These are phyloP conservation scores for Fusarium pseudograminearum DNA, from an alignment of 2,329 filamentous ascomycete genomes.

Conservation along the genomic window DNA sequence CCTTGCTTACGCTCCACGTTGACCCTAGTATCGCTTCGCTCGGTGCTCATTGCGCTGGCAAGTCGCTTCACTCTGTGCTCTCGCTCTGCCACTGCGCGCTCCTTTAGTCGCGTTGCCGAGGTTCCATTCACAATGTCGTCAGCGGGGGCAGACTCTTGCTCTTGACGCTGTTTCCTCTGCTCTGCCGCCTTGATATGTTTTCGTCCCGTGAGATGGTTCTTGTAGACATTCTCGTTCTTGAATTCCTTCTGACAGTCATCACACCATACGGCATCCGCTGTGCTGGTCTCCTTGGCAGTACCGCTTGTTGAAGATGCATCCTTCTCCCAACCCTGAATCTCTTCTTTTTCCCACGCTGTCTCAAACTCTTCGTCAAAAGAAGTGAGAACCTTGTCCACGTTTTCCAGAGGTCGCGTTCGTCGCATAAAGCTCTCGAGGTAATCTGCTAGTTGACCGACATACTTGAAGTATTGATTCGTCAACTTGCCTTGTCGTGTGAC, in stretches of 20 bases:
- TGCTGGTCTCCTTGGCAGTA: slow-evolving; percentile 49
- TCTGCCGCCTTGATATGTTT: slow-evolving; percentile 91
- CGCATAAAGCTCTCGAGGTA: slow-evolving; percentile 93
- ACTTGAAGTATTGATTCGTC: slow-evolving; percentile 92
- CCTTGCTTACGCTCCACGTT: slow-evolving; percentile 97
- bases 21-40: slow-evolving; percentile 88
- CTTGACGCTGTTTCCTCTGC: slow-evolving; percentile 65
- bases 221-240: slow-evolving; percentile 95
- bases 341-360: slow-evolving; percentile 81
- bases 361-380: slow-evolving; percentile 88
- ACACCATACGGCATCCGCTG: slow-evolving; percentile 83
- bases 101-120: slow-evolving; percentile 75
- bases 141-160: slow-evolving; percentile 53
- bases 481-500: slow-evolving; percentile 86
- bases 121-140: slow-evolving; percentile 46
- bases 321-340: slow-evolving; percentile 81
- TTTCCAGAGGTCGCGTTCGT: slow-evolving; percentile 85
- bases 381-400: slow-evolving; percentile 81
- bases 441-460: slow-evolving; percentile 80
- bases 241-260: slow-evolving; percentile 94
- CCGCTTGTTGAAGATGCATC: slow-evolving; percentile 59
- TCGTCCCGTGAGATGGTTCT: slow-evolving; percentile 86
- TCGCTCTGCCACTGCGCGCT: slow-evolving; percentile 88
- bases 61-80: slow-evolving; percentile 87
- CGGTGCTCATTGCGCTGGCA: slow-evolving; percentile 83